Evolutionary conservation across 2,329 filamentous ascomycete genomes (phyloP).

Genomic region (Exophiala viscosa): DNA sequence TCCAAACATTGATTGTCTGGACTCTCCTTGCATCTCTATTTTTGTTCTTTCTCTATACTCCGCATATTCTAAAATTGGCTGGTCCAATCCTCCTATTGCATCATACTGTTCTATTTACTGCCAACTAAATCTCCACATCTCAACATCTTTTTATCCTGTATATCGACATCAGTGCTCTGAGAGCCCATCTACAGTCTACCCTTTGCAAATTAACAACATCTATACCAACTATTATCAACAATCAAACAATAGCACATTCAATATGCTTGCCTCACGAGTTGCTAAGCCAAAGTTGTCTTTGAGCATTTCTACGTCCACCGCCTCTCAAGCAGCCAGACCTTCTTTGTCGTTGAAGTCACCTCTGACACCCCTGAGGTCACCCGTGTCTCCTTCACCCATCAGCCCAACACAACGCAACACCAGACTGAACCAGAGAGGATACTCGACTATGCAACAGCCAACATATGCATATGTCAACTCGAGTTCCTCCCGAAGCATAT

Average conservation of each 20-base stretch:
- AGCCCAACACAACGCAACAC: slow-evolving; percentile 42
- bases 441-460: slow-evolving; percentile 39
- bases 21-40: slow-evolving; percentile 31
- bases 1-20: slow-evolving; percentile 34
- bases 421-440: slow-evolving; percentile 35
- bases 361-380: slow-evolving; percentile 37
- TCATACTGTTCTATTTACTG: slow-evolving; percentile 29
- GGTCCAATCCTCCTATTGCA: slow-evolving; percentile 37
- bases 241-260: slow-evolving; percentile 10
- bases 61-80: slow-evolving; percentile 38
- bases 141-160: not conserved
- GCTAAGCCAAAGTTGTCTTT: slow-evolving; percentile 47
- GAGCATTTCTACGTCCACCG: slow-evolving; percentile 39
- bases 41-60: slow-evolving; percentile 34
- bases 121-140: not conserved
- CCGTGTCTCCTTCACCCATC: slow-evolving; percentile 40
- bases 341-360: slow-evolving; percentile 45
- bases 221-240: slow-evolving; percentile 3
- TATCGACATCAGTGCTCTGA: not conserved
- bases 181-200: not conserved
- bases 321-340: slow-evolving; percentile 33
- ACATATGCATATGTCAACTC: slow-evolving; percentile 44
- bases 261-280: slow-evolving; percentile 41
- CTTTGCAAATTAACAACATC: not conserved
- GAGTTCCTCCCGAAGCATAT: slow-evolving; percentile 45